A percentile compares a stretch with the other conserved stretches of the same genome.
These are phyloP conservation scores for Butyriboletus loyo DNA, from an alignment of 768 basidiomycete species.

Conservation along the genomic window DNA sequence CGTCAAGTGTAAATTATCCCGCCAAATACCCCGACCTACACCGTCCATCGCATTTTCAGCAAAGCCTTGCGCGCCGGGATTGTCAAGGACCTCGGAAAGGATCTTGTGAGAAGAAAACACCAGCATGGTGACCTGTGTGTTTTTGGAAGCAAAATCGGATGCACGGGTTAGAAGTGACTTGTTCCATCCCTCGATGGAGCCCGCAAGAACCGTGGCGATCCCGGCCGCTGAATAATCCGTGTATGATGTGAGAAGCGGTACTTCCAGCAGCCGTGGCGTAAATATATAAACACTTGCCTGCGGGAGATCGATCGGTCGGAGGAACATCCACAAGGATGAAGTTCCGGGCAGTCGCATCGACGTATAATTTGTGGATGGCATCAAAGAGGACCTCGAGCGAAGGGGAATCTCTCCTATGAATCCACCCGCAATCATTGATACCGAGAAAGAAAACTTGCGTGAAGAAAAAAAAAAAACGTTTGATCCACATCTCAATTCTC, in stretches of 20 bases:
- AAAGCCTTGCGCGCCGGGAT: constrained; percentile 6
- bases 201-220: background rate
- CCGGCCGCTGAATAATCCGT: background rate
- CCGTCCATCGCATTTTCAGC: background rate
- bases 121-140: background rate
- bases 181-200: constrained; percentile 8
- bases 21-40: constrained; percentile 31
- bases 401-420: background rate
- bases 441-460: constrained; percentile 9
- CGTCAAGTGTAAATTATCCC: constrained; percentile 38
- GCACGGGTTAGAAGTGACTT: background rate
- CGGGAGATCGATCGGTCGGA: constrained; percentile 11
- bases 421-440: constrained; percentile 11
- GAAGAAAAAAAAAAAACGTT: background rate
- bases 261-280: background rate
- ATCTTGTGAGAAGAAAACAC: constrained; percentile 8
- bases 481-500: too few species aligned
- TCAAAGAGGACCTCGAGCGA: background rate
- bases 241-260: background rate
- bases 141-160: background rate
- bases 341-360: constrained; percentile 1
- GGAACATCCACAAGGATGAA: constrained; percentile 15
- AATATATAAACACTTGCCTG: background rate
- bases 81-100: constrained; percentile 10
- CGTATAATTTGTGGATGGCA: constrained; percentile 1